Base-by-base conservation (phyloP, 805 yeast species). In the Scheffersomyces stipitis region DNA sequence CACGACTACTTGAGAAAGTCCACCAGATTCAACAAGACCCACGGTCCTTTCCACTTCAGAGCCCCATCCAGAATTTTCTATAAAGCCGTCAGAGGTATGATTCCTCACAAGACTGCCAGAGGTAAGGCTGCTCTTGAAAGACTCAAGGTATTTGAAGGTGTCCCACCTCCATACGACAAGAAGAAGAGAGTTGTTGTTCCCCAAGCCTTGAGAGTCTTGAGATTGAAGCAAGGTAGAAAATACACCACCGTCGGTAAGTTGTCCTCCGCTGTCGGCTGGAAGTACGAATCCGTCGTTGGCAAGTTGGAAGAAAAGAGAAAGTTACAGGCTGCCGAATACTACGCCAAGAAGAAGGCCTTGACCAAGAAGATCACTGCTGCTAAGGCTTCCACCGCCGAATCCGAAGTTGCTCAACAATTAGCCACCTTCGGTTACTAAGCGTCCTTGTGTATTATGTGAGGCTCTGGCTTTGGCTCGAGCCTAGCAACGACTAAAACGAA, bases 21-120 rank as follows among this genome's bases (percentile, higher is more conserved):
- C 64, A 90, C 99, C 70, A 86, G 96, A 79, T 93, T 74, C 90
- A 93, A 93, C 96, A 89, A 89, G 80, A 84, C 81, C 66, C 85
- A 89, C 74, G 99, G 99, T 80, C 98, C 98, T 68, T 93, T 91
- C 97, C 99, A 93, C 75, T 93, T 93, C 96, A 93, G 98, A 79
- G 99, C 99, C 52, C 99, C 99, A 75, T 90, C 98, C 52, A 89
- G 98, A 80, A 91, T 93, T 77, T 89, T 93, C 78, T 90, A 90
- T 95, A 93, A 93, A 86, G 97, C 99, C 67, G 76, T 93, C 72
- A 86, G 96, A 73, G 99, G 99, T 79, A 93, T 93, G 99, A 78
- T 93, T 66, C 79, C 96, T 71, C 98, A 93, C 90, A 93, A 93
- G 89, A 93, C 99, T 60, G 93, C 98, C 62, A 93, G 98, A 78